Conservation (phyloP, 768 basidiomycete species). For the Mycena albidolilacea region DNA sequence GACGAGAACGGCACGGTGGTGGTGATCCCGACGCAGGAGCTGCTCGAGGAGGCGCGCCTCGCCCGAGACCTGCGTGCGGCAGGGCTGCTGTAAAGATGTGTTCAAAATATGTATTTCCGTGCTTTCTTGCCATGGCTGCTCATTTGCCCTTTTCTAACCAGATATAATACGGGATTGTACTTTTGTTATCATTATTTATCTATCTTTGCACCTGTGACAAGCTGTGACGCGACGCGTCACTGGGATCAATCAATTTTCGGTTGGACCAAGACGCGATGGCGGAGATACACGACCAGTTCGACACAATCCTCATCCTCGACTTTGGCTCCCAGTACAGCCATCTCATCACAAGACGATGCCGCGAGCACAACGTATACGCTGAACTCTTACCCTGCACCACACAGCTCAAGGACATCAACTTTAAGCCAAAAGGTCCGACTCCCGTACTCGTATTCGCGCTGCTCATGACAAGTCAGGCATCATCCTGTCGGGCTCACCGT, state of each 20-base stretch:
- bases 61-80: constrained; percentile 66
- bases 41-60: constrained; percentile 61
- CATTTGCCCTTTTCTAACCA: no score
- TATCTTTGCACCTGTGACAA: no score
- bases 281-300: constrained; percentile 96
- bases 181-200: no score
- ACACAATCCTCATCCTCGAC: constrained; percentile 96
- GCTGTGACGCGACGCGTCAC: no score
- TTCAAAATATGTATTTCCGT: no score
- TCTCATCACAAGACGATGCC: constrained; percentile 96
- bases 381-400: constrained; percentile 98
- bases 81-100: constrained; percentile 61
- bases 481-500: constrained; percentile 79
- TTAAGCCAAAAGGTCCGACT: constrained; percentile 91
- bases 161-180: no score
- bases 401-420: constrained; percentile 87
- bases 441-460: constrained; percentile 3
- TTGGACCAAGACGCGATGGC: constrained; percentile 61
- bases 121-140: no score
- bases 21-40: constrained; percentile 48
- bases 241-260: no score
- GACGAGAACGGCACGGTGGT: constrained; percentile 47
- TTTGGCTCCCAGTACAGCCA: constrained; percentile 94
- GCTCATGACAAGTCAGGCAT: constrained; percentile 67
- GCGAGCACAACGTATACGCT: constrained; percentile 97